These are phyloP conservation scores for Curvularia spicifera DNA, from an alignment of 2,329 filamentous ascomycete genomes.

Conservation along the genomic window DNA sequence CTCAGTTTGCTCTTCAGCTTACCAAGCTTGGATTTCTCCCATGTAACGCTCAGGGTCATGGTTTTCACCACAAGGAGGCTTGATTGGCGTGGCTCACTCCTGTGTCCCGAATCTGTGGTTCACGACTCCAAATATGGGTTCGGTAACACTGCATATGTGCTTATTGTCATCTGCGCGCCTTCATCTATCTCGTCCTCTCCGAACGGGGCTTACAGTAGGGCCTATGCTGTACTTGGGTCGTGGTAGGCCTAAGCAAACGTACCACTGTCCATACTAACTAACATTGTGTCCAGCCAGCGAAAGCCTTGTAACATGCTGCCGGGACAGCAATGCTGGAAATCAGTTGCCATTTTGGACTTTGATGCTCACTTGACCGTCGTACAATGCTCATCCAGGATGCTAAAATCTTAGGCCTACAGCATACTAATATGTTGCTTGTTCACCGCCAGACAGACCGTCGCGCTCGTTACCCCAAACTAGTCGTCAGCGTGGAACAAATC, in stretches of 20 bases:
- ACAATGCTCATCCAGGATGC: slow-evolving; percentile 11
- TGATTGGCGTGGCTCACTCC: slow-evolving; percentile 11
- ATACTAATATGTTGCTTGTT: slow-evolving; percentile 1
- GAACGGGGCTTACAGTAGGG: slow-evolving; percentile 21
- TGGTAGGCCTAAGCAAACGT: slow-evolving; percentile 36
- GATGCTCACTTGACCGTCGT: slow-evolving; percentile 15
- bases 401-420: slow-evolving; percentile 2
- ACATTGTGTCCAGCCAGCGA: slow-evolving; percentile 5
- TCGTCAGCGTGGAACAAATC: slow-evolving; percentile 4
- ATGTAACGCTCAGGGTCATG: slow-evolving; percentile 2
- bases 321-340: slow-evolving; percentile 20
- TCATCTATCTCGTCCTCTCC: slow-evolving; percentile 26
- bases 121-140: slow-evolving; percentile 24
- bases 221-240: slow-evolving; percentile 16
- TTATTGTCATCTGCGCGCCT: slow-evolving; percentile 40
- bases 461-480: slow-evolving; percentile 4
- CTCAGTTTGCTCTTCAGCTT: slow-evolving; percentile 9
- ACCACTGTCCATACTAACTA: slow-evolving; percentile 24
- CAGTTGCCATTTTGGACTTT: slow-evolving; percentile 16
- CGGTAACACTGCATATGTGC: slow-evolving; percentile 37
- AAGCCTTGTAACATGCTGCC: slow-evolving; percentile 15
- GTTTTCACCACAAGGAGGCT: not conserved
- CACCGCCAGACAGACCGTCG: slow-evolving; percentile 16
- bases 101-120: slow-evolving; percentile 18
- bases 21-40: slow-evolving; percentile 13